These are phyloP conservation scores for Microbotryum scabiosae DNA, from an alignment of 1,284 basidiomycete species.

Conservation along the genomic window DNA sequence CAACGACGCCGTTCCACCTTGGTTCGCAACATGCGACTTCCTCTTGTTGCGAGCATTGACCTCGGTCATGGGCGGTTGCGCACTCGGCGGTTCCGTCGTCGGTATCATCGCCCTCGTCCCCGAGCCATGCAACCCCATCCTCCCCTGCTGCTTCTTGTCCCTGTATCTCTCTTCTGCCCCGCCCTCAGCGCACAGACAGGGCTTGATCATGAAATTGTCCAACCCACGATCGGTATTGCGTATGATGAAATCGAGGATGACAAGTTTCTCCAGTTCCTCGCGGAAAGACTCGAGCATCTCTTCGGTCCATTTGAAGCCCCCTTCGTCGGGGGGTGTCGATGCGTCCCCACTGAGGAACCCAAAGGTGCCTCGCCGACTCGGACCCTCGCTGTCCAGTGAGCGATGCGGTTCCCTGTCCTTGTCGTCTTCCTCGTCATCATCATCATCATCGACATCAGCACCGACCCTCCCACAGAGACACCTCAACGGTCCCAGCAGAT, in stretches of 20 bases:
- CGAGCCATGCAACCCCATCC: too few relatives aligned
- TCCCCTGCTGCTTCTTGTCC: too few relatives aligned
- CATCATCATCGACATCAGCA: constrained; percentile 60
- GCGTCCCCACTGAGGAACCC: constrained; percentile 53
- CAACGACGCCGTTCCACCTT: too few relatives aligned
- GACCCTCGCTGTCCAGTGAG: too few relatives aligned
- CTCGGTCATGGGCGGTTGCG: constrained; percentile 59
- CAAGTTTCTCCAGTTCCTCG: constrained; percentile 75
- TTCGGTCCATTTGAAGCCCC: constrained; percentile 38
- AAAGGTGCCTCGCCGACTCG: constrained; percentile 36
- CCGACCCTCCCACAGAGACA: constrained; percentile 70
- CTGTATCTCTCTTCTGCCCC: too few relatives aligned
- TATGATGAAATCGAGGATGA: constrained; percentile 52
- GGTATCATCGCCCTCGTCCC: neutral
- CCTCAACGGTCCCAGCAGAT: constrained; percentile 47
- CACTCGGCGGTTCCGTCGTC: neutral
- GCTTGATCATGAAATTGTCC: constrained; percentile 43
- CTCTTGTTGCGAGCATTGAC: constrained; percentile 64
- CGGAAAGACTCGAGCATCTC: constrained; percentile 36
- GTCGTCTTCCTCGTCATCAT: constrained; percentile 56
- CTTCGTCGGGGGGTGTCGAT: constrained; percentile 29
- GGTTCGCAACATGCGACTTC: constrained; percentile 35
- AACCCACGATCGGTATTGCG: constrained; percentile 39
- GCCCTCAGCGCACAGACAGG: constrained; percentile 12
- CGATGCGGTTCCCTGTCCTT: constrained; percentile 26